Base-by-base conservation (phyloP, 768 basidiomycete species). In the Lentinula boryana region DNA sequence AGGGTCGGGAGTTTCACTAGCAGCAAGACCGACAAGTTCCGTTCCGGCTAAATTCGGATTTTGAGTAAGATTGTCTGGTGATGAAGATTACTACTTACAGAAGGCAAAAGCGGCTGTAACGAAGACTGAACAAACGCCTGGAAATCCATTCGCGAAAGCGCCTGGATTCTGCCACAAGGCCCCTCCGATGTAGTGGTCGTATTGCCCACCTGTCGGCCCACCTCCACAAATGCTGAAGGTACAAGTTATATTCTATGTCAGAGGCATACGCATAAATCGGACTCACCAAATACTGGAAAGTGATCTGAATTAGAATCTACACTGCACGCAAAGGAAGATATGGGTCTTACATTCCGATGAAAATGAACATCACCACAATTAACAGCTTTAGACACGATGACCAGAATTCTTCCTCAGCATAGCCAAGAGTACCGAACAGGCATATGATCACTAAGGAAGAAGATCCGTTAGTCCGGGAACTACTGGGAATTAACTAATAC, bases 341-440 rank as follows among this genome's bases (percentile, higher is more conserved):
- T 13, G 33, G 0, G 5, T 70, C 75, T 62, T 66, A 78, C 77
- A 79, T 63, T 49, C 76, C 77, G 23, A 80, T 76, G 68, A 80
- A 72, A 57, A 78, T 69, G 68, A 80, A 79, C 71, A 80, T 76
- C 1, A 78, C 67, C 41, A 78, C 76, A 4, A 78, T 77, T 52
- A 78, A 60, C 23, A 80, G 71, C 68, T 79, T 80, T n/a, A 80
- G 68, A 62, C 74, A 76, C 33, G 79, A 79, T n/a, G 78, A 76
- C 79, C 79, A 80, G 62, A 79, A 80, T 56, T 79, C 78, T 69
- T 79, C 79, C 65, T 80, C 79, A 0, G 79, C 78, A 56, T 73
- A 80, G 10, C 78, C 78, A 10, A 80, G 73, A 12, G 79, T 79
- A 60, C 78, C 79, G 56, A 80, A 78, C 18, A 79, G 40, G 54